Evolutionary conservation across 176 grass and related monocot species (phyloP), one percentile per base, ranked within the genome.

Genomic region (Avena insularis): DNA sequence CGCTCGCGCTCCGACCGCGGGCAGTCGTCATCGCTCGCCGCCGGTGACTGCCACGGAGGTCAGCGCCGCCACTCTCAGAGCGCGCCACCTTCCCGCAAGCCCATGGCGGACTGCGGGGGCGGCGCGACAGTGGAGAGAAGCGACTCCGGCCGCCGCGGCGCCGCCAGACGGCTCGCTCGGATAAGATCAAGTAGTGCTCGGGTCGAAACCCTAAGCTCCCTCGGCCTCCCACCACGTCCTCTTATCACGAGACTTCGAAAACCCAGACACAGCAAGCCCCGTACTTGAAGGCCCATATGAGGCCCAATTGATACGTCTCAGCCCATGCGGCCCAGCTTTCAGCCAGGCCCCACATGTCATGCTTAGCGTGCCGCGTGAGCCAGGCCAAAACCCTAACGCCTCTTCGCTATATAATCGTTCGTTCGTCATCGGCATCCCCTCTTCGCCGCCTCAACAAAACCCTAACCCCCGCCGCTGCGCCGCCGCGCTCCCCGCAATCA

Each of bases 141-240:
- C 47, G 63, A 38, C 83, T n/a, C 61, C 83, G 83, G 61, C 62
- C 9, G 55, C 79, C 56, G 46, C 71, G 33, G 65, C 86, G 86
- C 86, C 62, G 71, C 72, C 46, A 13, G 59, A 17, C 72, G 86
- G 82, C 33, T 17, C 17, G 77, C 90, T 91, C 82, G 25, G 86
- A 91, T 88, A 91, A 91, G 86, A 91, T 88, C 82, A 88, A 88
- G 90, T 82, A 88, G 81, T 88, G 40, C 20, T 79, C 76, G 84
- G 85, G 85, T 43, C 27, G 66, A 88, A 91, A 88, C 81, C 86
- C 89, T 88, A 79, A 79, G 81, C 11, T 13, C 13, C 10, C 0
- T 31, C 21, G 4, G 0, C 3, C 31, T 35, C 9, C 63, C 54
- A 7, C 12, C 53, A 10, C 19, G 1, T n/a, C 79, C 12, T 87